Conservation (phyloP, 345 rosid species). For the Kandelia obovata region DNA sequence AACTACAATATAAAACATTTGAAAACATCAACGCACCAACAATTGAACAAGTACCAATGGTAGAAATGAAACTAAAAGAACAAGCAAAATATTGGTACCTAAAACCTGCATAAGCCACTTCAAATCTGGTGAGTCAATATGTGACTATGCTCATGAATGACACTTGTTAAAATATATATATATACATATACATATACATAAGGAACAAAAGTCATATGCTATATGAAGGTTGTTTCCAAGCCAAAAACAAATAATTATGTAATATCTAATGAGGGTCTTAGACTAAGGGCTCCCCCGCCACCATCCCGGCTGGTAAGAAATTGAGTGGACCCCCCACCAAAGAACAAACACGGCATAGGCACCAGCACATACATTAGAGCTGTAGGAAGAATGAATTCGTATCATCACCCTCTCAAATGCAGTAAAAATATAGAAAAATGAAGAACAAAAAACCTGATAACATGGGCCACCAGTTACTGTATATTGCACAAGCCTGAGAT, state of each 20-base stretch:
- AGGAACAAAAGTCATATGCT: neutral
- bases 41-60: no score
- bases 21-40: no score
- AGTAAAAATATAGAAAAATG: slow-evolving; percentile 2
- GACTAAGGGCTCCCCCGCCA: slow-evolving; percentile 70
- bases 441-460: slow-evolving; percentile 48
- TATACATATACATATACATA: no score
- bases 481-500: slow-evolving; percentile 82
- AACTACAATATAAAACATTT: slow-evolving; percentile 39
- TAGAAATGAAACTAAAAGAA: neutral
- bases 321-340: slow-evolving; percentile 97
- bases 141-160: no score
- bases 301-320: slow-evolving; percentile 73
- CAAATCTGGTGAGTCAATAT: no score
- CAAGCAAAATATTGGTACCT: neutral
- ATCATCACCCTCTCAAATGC: slow-evolving; percentile 13
- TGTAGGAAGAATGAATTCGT: slow-evolving; percentile 24
- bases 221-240: neutral
- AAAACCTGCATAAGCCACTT: no score
- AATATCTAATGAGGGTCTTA: neutral
- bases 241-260: neutral
- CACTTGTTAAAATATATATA: no score
- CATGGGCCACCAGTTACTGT: slow-evolving; percentile 98
- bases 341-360: slow-evolving; percentile 96
- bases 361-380: slow-evolving; percentile 93